Base-by-base conservation (phyloP, 2,329 filamentous ascomycete species). In the Chaetomium sp. region DNA sequence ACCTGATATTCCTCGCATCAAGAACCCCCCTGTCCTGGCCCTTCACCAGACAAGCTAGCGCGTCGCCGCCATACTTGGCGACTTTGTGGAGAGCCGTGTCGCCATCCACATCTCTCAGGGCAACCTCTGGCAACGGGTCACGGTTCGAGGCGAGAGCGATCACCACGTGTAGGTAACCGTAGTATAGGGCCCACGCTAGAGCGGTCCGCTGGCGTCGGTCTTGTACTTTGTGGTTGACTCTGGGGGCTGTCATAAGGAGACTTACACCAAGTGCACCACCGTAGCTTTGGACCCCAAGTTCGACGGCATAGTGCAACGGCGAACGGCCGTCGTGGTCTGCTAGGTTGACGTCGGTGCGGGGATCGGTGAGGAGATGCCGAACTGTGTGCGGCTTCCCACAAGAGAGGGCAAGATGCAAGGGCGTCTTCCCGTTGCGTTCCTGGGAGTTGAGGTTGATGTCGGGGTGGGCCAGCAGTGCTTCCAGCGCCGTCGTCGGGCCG, bases 301-400 rank as follows among this genome's bases (percentile, higher is more conserved):
- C n/a, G 42, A 58, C 38, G 42, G 42, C 56, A 19, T 21, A 49
- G 29, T 58, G 56, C 3, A 58, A 35, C 27, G 38, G 38, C 27
- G 56, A 49, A 13, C 56, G 42, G 27, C 56, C 38, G 27, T 47
- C 56, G 4, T 42, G 42, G 27, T 49, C 56, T 21, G 42, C 25
- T 27, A 58, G 56, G 25, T 58, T 58, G 56, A 58, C 56, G 13
- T 58, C 23, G n/a, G n/a, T 58, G 56, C 56, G 38, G 42, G 56
- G 38, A 27, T 58, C 23, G 4, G 31, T 27, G 23, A 58, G 42
- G 19, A 58, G 42, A 49, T 9, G 27, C 19, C 33, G 21, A 13
- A 49, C 27, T 19, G 6, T 23, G 19, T 27, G 2, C 2, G 19
- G 3, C 3, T 3, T 23, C 5, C 33, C 33, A 2, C 12, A 35